Evolutionary conservation across 176 grass and related monocot genomes (phyloP).

Genomic region (Dendrocalamus sinicus): DNA sequence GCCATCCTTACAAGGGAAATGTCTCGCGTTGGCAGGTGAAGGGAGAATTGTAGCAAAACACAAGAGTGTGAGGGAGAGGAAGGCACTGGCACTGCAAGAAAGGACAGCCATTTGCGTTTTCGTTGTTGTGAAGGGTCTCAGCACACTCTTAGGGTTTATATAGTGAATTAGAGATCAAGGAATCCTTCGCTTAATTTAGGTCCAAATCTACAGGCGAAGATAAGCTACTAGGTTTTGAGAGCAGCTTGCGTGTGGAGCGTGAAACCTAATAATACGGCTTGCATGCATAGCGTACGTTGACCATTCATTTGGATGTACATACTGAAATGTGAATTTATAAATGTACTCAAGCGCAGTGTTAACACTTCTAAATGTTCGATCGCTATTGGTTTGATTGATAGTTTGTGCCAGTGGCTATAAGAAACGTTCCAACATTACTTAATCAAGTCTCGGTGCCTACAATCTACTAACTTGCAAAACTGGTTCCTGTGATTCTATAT

Average conservation of each 20-base stretch:
- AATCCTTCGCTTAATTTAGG: neutral
- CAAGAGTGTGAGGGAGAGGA: neutral
- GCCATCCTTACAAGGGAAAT: constrained; percentile 13
- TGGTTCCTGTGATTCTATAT: too few species aligned
- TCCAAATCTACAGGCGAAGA: constrained; percentile 47
- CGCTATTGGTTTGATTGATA: neutral
- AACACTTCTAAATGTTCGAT: neutral
- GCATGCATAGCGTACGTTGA: constrained; percentile 33
- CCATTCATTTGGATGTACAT: constrained; percentile 23
- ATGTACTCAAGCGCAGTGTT: too few species aligned
- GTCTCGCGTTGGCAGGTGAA: constrained; percentile 20
- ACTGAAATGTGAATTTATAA: neutral
- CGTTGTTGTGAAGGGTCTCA: neutral
- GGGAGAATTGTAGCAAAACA: neutral
- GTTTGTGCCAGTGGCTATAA: neutral
- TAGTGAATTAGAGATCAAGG: constrained; percentile 1
- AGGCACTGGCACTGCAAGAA: neutral
- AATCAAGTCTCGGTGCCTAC: neutral
- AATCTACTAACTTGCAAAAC: too few species aligned
- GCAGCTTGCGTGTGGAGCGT: constrained; percentile 39
- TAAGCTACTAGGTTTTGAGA: constrained; percentile 10
- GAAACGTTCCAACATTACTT: neutral
- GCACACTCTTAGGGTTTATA: constrained; percentile 21
- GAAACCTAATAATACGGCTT: constrained; percentile 16
- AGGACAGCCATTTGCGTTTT: constrained; percentile 37